phyloP scores from a whole-genome alignment of 139 green algal genomes.

The Zygnema circumcarinatum region DNA sequence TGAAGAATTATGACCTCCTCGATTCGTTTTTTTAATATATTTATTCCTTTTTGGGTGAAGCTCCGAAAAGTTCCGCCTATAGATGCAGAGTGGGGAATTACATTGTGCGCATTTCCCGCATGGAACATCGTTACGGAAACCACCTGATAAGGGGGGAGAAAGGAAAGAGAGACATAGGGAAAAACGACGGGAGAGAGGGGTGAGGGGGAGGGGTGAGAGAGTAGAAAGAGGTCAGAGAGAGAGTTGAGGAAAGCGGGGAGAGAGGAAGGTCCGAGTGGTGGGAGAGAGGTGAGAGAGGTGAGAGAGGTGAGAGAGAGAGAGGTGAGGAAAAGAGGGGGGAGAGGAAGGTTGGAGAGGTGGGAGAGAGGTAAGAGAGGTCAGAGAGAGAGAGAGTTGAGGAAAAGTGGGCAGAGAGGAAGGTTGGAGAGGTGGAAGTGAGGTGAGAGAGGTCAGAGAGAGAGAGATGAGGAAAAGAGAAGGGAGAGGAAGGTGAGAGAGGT shows the following conservation, averaged over 20 bases:
- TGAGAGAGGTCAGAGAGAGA: not conserved
- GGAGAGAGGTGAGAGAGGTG: not conserved
- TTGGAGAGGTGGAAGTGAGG: not conserved
- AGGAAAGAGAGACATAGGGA: not conserved
- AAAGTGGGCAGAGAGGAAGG: not conserved
- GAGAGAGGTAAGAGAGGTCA: not conserved
- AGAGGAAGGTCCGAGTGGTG: not conserved
- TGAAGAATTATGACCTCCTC: not conserved
- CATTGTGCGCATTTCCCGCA: not conserved
- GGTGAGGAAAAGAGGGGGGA: not conserved
- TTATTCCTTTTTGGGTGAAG: constrained; percentile 27
- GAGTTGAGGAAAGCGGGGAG: not conserved
- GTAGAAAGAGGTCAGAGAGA: not conserved
- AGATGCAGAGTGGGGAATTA: not conserved
- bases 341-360: not conserved
- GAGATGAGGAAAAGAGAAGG: not conserved
- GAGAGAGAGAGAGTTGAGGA: not conserved
- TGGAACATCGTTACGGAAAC: not conserved
- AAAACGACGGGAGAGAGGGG: not conserved
- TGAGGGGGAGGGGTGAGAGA: not conserved
- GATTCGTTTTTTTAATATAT: constrained; percentile 23
- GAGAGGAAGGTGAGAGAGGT: not conserved
- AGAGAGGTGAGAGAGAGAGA: not conserved
- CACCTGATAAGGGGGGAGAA: not conserved
- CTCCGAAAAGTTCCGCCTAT: constrained; percentile 19